Percentiles rank a stretch among this genome's conserved stretches.
Conservation (phyloP, 257 asterid genomes). For the Vinca minor region DNA sequence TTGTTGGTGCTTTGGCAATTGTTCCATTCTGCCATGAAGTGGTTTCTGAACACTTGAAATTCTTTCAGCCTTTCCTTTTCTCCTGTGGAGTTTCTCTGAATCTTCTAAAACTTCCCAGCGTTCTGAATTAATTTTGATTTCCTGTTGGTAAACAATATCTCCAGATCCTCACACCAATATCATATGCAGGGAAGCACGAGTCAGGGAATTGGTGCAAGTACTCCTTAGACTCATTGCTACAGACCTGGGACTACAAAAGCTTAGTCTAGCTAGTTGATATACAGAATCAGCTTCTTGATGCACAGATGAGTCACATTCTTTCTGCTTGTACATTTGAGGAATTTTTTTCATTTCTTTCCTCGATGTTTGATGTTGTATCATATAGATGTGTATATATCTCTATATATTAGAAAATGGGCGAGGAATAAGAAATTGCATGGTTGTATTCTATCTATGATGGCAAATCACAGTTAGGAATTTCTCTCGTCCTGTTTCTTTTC, state of each 20-base stretch:
- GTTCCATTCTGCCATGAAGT: background rate
- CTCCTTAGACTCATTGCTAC: constrained; percentile 55
- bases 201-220: constrained; percentile 74
- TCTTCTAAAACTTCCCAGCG: background rate
- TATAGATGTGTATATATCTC: background rate
- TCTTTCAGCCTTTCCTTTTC: background rate
- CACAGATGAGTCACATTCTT: background rate
- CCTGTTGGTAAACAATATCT: background rate
- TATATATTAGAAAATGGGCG: background rate
- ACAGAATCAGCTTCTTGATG: background rate
- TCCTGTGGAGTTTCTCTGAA: background rate
- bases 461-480: background rate
- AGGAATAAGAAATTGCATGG: background rate
- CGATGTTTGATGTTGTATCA: background rate
- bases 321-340: background rate
- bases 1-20: background rate
- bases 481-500: background rate
- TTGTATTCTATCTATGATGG: background rate
- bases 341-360: background rate
- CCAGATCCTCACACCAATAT: constrained; percentile 12
- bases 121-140: background rate
- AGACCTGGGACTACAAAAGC: constrained; percentile 66
- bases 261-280: constrained; percentile 25
- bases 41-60: background rate
- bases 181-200: constrained; percentile 64